Evolutionary conservation across 768 basidiomycete species (phyloP).

Genomic region (Mycena pura): DNA sequence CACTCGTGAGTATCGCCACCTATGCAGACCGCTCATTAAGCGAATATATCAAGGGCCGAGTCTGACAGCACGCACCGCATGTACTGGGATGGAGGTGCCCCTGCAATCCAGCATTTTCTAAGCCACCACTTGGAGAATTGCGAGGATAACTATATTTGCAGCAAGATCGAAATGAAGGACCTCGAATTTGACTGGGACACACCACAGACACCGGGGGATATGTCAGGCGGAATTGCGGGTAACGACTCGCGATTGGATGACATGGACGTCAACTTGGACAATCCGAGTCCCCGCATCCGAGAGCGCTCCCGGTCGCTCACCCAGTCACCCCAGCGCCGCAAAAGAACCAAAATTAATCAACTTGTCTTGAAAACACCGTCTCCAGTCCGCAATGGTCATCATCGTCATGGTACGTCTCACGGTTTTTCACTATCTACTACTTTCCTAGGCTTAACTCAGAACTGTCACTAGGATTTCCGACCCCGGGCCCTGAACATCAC

Average conservation of each 20-base stretch:
- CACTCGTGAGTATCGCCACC: slow-evolving; percentile 6
- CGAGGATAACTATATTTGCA: slow-evolving; percentile 8
- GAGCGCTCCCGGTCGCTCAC: not conserved
- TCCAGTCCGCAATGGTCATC: no score
- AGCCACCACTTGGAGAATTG: slow-evolving; percentile 9
- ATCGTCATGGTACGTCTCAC: not conserved
- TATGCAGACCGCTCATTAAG: not conserved
- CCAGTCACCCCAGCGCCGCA: not conserved
- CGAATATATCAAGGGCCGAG: not conserved
- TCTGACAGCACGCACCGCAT: not conserved
- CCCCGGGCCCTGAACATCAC: no score
- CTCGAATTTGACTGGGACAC: not conserved
- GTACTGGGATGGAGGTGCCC: slow-evolving; percentile 14
- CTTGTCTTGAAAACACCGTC: no score
- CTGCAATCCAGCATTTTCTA: slow-evolving; percentile 8
- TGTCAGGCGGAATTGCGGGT: no score
- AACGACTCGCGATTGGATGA: no score
- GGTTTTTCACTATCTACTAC: not conserved
- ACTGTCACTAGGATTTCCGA: not conserved
- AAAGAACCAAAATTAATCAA: not conserved
- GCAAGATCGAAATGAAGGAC: not conserved
- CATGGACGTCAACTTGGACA: no score
- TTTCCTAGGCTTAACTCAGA: slow-evolving; percentile 1
- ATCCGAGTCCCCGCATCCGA: no score
- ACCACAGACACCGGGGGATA: not conserved